Evolutionary conservation across 140 eudicot species (phyloP), one percentile per base, ranked within the genome.

Genomic region (Artemisia princeps): DNA sequence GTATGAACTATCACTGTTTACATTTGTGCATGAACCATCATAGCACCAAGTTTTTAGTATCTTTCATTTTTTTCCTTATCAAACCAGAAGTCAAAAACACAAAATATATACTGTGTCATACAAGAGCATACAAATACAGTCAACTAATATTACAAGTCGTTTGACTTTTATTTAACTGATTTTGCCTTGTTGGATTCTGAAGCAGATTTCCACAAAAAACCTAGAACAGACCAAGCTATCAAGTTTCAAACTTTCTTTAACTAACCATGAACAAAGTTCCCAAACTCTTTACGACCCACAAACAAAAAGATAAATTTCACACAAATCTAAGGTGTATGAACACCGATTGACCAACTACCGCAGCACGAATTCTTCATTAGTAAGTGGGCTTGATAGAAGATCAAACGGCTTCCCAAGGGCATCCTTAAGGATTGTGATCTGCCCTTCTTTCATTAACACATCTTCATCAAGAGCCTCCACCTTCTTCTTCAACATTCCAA

Each of bases 401-500:
- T 86, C 95, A 58, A 86, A 88, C 2, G 94, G 87, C 45, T 88
- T 92, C 60, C 86, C 94, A 7, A 88, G 10, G 2, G 80, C 79
- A 60, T 94, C 99, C 78, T 84, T 88, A 26, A 94, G 73, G 40
- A 94, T 88, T 5, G 90, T 74, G 45, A 94, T 94, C 77, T 94
- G 96, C 15, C 99, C 99, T 79, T 94, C 99, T 76, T 82, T 94
- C 20, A 88, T n/a, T 15, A 94, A 83, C 42, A 94, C 76, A 16
- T 88, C 99, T 77, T 94, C 99, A 17, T 88, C 99, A 1, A 88
- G 87, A 15, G 74, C 75, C 72, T 88, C 99, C 13, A 94, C 75
- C 64, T 77, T 94, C 82, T 84, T 94, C 80, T 81, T 94, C 82
- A 88, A 14, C 60, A 60, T 62, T 20, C 72, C 85, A 52, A 94